These are phyloP conservation scores for Mycothermus thermophilus DNA, from an alignment of 495 filamentous ascomycete genomes.

Conservation along the genomic window DNA sequence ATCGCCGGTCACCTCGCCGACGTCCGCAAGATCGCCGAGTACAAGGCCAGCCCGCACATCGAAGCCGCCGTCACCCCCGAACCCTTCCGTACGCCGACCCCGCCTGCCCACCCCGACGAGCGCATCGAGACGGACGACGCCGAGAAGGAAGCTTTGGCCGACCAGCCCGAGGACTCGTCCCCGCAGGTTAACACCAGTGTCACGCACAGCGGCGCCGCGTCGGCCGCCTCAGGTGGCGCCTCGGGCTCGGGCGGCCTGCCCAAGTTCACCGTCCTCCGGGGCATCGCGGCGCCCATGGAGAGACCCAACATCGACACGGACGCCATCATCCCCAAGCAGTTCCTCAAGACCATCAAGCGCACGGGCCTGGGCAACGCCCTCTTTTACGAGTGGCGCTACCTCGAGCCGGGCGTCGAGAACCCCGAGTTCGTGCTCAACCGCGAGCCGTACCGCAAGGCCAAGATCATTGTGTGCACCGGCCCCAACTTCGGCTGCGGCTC, in stretches of 20 bases:
- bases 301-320: slow-evolving; percentile 90
- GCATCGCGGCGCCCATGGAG: slow-evolving; percentile 79
- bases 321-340: slow-evolving; percentile 98
- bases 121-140: slow-evolving; percentile 56
- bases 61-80: slow-evolving; percentile 17
- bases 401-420: slow-evolving; percentile 57
- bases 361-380: slow-evolving; percentile 81
- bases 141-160: slow-evolving; percentile 57
- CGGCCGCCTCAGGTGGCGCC: slow-evolving; percentile 28
- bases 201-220: slow-evolving; percentile 32
- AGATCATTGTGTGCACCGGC: slow-evolving; percentile 88
- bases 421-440: slow-evolving; percentile 80
- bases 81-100: slow-evolving; percentile 20
- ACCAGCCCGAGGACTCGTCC: slow-evolving; percentile 58
- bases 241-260: slow-evolving; percentile 43
- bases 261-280: slow-evolving; percentile 68
- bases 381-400: slow-evolving; percentile 72
- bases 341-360: slow-evolving; percentile 98
- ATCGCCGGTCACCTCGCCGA: slow-evolving; percentile 84
- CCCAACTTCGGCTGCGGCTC: slow-evolving; percentile 93
- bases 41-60: slow-evolving; percentile 40
- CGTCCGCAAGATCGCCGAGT: slow-evolving; percentile 60
- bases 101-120: slow-evolving; percentile 55
- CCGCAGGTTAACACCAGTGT: slow-evolving; percentile 45
- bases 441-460: slow-evolving; percentile 69